Evolutionary conservation across 345 rosid genomes (phyloP), one percentile per base, ranked within the genome.

Genomic region (Eucalyptus sp.): DNA sequence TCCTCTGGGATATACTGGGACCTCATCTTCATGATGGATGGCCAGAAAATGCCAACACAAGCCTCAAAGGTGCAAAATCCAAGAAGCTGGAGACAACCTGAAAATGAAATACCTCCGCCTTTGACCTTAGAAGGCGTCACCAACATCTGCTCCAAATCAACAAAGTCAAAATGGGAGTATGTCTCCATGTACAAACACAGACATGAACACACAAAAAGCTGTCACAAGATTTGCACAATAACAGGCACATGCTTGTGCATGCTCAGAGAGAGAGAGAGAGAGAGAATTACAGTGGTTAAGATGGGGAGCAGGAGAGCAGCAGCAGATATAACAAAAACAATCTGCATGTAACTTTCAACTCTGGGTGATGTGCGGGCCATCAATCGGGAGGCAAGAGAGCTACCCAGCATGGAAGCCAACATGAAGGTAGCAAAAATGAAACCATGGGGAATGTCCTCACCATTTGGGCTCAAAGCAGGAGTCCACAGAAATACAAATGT

Each of bases 401-500:
- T 97, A 91, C 99, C 99, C 94, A 96, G 80, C 99, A 96, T 97
- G 6, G 99, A 97, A 88, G 99, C 99, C 93, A 97, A 88, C 98
- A 97, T 97, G 93, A 97, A 95, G 15, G 99, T 97, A 20, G 99
- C 99, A 90, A 97, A 97, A 91, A 97, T 96, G 89, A 97, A 97
- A 90, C 99, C 99, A 86, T 97, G 99, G 89, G 99, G 99, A 87
- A 97, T 96, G 3, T 97, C 98, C 92, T 97, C 98, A 3, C 94
- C 96, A 88, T 93, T 95, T 80, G 99, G 98, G 93, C 98, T 96
- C 87, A 97, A 92, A 86, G 99, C 98, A 88, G 99, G 99, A 86
- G 99, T 96, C 99, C 99, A 97, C 33, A 97, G 98, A 94, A 97
- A 97, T 80, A 97, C 99, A 87, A 97, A 97, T 89, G 99, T 97